Base-by-base conservation (phyloP, 345 rosid genomes). In the Anacardium occidentale region DNA sequence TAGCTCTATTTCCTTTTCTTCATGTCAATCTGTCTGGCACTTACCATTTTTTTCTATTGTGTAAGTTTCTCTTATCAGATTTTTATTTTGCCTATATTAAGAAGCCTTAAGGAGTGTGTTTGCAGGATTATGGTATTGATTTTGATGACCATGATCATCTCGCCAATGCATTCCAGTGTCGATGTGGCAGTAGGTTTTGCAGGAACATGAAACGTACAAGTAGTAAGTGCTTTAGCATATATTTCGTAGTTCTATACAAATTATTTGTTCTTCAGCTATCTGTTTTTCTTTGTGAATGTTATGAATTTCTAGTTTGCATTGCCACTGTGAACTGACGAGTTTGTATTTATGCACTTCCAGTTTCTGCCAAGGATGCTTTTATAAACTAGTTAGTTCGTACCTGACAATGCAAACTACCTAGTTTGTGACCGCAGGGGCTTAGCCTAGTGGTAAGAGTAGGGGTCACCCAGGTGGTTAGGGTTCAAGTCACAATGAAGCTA, bases 61-160 rank as follows among this genome's bases (percentile, higher is more conserved):
- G 29, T 32, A 37, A 22, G 0, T 66, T 25, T 56, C 71, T 48
- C 15, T n/a, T 8, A 6, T 20, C 20, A 53, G 50, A 50, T 13
- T 29, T 51, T 61, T 13, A 32, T n/a, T 59, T 47, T 47, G 10
- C 22, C 37, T 50, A 48, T 20, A 37, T 24, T 22, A 62, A 47
- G 58, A 72, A 51, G 57, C 34, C n/a, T 40, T 66, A 7, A 20
- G 5, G 34, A 64, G 42, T 78, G 22, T 59, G 18, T 71, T 68
- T 77, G 80, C 83, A 93, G 99, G 99, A 96, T 83, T 91, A 90
- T 82, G 99, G 99, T 22, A 81, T 92, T 44, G 89, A 89, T 78
- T 95, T 95, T 76, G 93, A 88, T 68, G 92, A 84, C 73, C 73
- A 77, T 65, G 94, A 88, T 80, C 84, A 76, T 70, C 83, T 85